A percentile compares a stretch with the other conserved stretches of the same genome.
Evolutionary conservation across 495 filamentous ascomycete species (phyloP).

Genomic region (Staphylotrichum longicolle): DNA sequence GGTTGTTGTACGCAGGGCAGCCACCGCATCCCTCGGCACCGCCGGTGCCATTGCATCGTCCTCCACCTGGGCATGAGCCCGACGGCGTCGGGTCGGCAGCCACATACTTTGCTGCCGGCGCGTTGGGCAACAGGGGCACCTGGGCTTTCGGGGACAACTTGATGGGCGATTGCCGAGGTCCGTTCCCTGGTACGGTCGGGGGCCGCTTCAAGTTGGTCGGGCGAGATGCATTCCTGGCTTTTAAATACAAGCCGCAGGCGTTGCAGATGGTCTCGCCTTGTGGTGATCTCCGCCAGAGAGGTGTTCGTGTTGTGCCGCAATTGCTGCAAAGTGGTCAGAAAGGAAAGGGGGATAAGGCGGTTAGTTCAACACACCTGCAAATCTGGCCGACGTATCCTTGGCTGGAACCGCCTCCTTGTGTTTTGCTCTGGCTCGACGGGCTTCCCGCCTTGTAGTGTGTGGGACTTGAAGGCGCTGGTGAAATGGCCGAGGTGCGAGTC

Average conservation of each 20-base stretch:
- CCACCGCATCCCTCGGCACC: slow-evolving; percentile 95
- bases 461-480: slow-evolving; percentile 23
- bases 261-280: slow-evolving; percentile 95
- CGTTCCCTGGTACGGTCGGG: slow-evolving; percentile 42
- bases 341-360: not conserved
- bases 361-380: slow-evolving; percentile 49
- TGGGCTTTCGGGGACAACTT: slow-evolving; percentile 37
- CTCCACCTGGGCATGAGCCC: slow-evolving; percentile 94
- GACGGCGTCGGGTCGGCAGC: slow-evolving; percentile 65
- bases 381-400: slow-evolving; percentile 47
- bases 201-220: slow-evolving; percentile 84
- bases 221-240: slow-evolving; percentile 84
- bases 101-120: slow-evolving; percentile 71
- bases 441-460: slow-evolving; percentile 8
- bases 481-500: slow-evolving; percentile 15
- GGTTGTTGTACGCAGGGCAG: slow-evolving; percentile 96
- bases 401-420: slow-evolving; percentile 8
- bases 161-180: slow-evolving; percentile 38
- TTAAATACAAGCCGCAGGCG: slow-evolving; percentile 92
- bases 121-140: slow-evolving; percentile 35
- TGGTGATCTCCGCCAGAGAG: slow-evolving; percentile 91
- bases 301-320: slow-evolving; percentile 88
- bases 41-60: slow-evolving; percentile 93
- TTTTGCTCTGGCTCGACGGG: slow-evolving; percentile 21
- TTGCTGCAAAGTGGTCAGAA: slow-evolving; percentile 61